Percentiles rank a stretch among this genome's conserved stretches.
Evolutionary conservation across 2,329 filamentous ascomycete genomes (phyloP).

Genomic region (Keithomyces neogunnii): DNA sequence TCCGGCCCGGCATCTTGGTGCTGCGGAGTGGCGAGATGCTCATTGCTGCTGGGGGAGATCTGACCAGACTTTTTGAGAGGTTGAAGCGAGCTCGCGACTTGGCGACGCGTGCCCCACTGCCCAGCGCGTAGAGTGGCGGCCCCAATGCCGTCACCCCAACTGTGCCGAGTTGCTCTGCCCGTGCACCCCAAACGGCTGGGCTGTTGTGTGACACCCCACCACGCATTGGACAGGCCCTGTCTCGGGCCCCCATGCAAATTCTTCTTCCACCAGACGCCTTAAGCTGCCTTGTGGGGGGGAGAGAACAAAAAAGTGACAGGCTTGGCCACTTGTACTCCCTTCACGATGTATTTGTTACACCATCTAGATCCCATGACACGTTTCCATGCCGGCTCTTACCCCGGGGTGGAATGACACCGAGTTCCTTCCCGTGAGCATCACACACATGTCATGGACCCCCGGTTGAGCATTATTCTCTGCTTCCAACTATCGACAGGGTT

Average conservation of each 20-base stretch:
- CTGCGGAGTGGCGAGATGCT: background rate
- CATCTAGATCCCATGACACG: background rate
- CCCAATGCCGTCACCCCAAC: too few species aligned
- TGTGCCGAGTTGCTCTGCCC: too few species aligned
- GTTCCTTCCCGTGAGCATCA: too few species aligned
- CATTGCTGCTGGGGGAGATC: background rate
- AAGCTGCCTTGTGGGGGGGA: background rate
- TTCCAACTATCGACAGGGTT: too few species aligned
- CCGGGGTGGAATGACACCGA: too few species aligned
- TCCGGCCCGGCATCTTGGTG: slow-evolving; percentile 44
- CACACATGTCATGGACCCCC: too few species aligned
- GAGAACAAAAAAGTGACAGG: background rate
- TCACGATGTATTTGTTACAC: background rate
- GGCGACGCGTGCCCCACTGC: background rate
- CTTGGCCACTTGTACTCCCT: background rate
- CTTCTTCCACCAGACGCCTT: background rate
- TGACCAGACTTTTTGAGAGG: background rate
- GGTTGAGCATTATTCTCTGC: too few species aligned
- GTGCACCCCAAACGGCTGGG: too few species aligned
- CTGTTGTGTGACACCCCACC: too few species aligned
- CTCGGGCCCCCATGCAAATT: too few species aligned
- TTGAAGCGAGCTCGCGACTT: background rate
- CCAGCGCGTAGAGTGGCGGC: background rate
- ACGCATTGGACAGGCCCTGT: too few species aligned
- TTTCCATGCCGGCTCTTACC: background rate